Conservation (phyloP, 345 rosid species). For the Heritiera littoralis region DNA sequence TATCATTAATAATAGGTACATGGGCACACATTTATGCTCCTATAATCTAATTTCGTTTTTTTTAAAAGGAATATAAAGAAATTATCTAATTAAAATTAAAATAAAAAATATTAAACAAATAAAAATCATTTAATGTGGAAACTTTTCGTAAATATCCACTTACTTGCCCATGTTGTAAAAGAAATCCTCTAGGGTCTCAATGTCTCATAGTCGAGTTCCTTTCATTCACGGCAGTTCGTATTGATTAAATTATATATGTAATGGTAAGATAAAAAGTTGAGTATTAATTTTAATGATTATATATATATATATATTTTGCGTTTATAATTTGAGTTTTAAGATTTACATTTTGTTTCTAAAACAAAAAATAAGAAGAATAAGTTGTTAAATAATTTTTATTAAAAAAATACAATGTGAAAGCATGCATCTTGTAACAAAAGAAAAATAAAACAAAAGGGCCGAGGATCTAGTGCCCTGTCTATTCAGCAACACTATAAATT, state of each 20-base stretch:
- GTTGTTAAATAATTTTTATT: too few relatives aligned
- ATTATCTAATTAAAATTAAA: not conserved
- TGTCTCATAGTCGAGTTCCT: not conserved
- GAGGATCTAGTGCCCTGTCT: not conserved
- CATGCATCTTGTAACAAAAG: too few relatives aligned
- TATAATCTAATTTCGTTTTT: not conserved
- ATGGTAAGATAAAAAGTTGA: too few relatives aligned
- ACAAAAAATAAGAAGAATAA: too few relatives aligned
- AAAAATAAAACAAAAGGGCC: too few relatives aligned
- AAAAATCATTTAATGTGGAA: not conserved
- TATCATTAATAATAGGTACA: not conserved
- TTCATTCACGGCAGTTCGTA: not conserved
- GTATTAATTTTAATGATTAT: too few relatives aligned
- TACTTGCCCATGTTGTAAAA: conserved; percentile 7
- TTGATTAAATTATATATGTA: too few relatives aligned
- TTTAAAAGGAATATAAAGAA: not conserved
- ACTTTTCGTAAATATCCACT: not conserved
- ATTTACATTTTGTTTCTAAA: too few relatives aligned
- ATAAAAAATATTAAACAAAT: not conserved
- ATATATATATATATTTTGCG: too few relatives aligned
- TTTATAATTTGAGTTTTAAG: too few relatives aligned
- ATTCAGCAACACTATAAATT: not conserved
- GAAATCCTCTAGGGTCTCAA: too few relatives aligned
- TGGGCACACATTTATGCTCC: not conserved
- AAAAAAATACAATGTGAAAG: too few relatives aligned